phyloP scores from a whole-genome alignment of 768 basidiomycete genomes.

The Coprinopsis marcescibilis region DNA sequence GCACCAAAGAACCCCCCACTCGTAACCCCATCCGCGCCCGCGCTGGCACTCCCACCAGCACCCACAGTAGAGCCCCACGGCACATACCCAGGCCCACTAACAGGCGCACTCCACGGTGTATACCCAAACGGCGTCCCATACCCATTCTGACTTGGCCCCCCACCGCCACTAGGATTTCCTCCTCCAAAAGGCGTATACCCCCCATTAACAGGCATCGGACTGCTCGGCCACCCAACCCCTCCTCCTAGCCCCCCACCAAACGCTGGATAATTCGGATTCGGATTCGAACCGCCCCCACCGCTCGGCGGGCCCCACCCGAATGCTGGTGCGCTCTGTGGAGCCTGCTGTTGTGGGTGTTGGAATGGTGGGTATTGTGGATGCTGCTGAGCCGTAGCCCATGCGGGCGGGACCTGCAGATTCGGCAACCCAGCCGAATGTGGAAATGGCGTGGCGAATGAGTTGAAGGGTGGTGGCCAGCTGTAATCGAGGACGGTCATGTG shows the following conservation, averaged over 20 bases:
- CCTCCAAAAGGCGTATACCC: conserved; percentile 9
- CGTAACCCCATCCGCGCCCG: conserved; percentile 3
- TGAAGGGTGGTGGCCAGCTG: background rate
- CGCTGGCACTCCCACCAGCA: background rate
- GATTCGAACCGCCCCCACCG: too few species aligned
- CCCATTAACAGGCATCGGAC: background rate
- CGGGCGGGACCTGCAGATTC: too few species aligned
- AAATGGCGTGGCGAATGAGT: background rate
- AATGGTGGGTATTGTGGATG: too few species aligned
- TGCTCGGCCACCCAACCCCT: too few species aligned
- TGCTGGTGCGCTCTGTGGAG: too few species aligned
- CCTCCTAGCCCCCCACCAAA: too few species aligned
- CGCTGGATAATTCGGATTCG: too few species aligned
- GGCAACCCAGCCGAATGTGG: too few species aligned
- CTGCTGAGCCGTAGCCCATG: too few species aligned
- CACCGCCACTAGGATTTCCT: background rate
- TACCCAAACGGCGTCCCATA: conserved; percentile 4
- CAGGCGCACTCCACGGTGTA: conserved; percentile 14
- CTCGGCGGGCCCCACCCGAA: too few species aligned
- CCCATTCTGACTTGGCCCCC: background rate
- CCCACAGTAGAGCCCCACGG: too few species aligned
- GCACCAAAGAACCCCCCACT: conserved; percentile 16
- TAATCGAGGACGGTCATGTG: conserved; percentile 2
- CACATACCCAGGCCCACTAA: background rate
- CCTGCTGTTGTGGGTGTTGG: too few species aligned